phyloP scores from a whole-genome alignment of 768 basidiomycete genomes.

The Wakefieldia striispora region DNA sequence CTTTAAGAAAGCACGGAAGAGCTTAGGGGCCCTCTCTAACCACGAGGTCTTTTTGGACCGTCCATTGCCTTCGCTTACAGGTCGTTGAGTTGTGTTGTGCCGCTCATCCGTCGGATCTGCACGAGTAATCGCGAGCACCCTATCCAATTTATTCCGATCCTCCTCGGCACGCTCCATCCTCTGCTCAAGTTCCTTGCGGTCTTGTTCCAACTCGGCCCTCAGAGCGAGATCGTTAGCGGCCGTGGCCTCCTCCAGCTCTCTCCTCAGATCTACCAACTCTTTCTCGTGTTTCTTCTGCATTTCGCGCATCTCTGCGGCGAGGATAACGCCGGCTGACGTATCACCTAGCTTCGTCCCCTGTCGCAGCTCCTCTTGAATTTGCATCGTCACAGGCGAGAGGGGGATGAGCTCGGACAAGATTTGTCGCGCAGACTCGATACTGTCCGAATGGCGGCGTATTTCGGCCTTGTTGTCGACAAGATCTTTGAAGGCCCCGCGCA shows the following conservation, averaged over 20 bases:
- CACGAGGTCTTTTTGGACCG: too few species aligned
- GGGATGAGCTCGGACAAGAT: constrained; percentile 40
- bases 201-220: background rate
- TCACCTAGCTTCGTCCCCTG: constrained; percentile 40
- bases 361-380: constrained; percentile 48
- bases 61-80: too few species aligned
- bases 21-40: too few species aligned
- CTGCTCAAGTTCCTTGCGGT: background rate
- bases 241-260: constrained; percentile 40
- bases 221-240: constrained; percentile 3
- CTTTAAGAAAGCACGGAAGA: too few species aligned
- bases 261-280: constrained; percentile 40
- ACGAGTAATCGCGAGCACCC: too few species aligned
- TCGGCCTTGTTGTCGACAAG: constrained; percentile 41
- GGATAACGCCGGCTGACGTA: constrained; percentile 45
- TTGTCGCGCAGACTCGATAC: constrained; percentile 36
- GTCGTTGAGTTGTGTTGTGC: too few species aligned
- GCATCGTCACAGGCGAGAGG: constrained; percentile 36
- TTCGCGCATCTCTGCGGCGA: constrained; percentile 40
- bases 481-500: constrained; percentile 41
- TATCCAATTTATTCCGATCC: background rate
- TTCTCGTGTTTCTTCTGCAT: constrained; percentile 35
- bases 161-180: background rate
- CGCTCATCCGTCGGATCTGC: too few species aligned
- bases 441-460: constrained; percentile 38